Evolutionary conservation across 208 protist genomes (phyloP), one percentile per base, ranked within the genome.

Genomic region (Wallacemonas sp.): DNA sequence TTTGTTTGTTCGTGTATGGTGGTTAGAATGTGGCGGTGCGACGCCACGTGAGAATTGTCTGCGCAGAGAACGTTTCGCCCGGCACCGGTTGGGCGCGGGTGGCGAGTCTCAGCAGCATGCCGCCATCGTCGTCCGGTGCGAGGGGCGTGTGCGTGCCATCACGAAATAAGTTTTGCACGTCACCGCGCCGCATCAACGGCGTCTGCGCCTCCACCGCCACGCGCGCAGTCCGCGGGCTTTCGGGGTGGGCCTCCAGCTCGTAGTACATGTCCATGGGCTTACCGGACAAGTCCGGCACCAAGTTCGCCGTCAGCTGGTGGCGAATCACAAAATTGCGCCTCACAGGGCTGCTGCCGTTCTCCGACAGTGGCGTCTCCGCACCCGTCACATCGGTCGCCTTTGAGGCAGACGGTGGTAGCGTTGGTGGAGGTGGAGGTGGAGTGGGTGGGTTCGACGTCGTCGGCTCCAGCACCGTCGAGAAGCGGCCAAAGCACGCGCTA

Each of bases 21-120:
- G 36, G 14, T 55, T 7, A 55, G 57, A 65, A 63, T 41, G 57
- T 25, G 36, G 55, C 28, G 29, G 76, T 45, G 28, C 72, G 63
- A 38, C 76, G 48, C 74, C 77, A 88, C 12, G 72, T 82, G 33
- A 85, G 28, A 0, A 82, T 63, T 16, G 82, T 89, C 41, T 67
- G 72, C 20, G 70, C 82, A 0, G 28, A 59, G 14, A 89, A 48
- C 2, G 66, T 46, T 38, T 79, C 76, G 31, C 70, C 73, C 1
- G 49, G 25, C 33, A 84, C 46, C 0, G 22, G 50, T 29, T 74
- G 36, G 2, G 55, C 44, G 22, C 65, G 29, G 2, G 72, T 73
- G 28, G 29, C 69, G 55, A 83, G 72, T 59, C 67, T 66, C 28
- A 77, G 48, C 29, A 63, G 29, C 2, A 54, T 45, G n/a, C n/a